Percentiles rank a stretch among this genome's conserved stretches.
phyloP scores from a whole-genome alignment of 2,329 filamentous ascomycete genomes.

The Aspergillus aculeatinus region DNA sequence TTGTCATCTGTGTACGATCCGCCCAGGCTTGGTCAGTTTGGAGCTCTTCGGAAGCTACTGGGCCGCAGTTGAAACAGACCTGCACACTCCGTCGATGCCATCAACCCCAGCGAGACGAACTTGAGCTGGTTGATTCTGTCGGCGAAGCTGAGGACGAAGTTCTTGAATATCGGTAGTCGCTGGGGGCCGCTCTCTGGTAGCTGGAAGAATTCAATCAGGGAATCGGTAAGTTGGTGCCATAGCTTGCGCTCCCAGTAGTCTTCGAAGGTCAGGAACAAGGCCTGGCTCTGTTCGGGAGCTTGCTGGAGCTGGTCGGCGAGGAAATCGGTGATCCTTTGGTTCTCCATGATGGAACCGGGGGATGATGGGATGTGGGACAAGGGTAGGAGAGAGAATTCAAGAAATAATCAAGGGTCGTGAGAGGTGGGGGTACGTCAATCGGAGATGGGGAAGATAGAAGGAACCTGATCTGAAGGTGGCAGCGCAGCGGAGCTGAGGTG shows the following conservation, averaged over 20 bases:
- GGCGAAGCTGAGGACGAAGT: slow-evolving; percentile 92
- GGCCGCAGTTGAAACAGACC: slow-evolving; percentile 18
- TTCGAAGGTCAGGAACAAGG: slow-evolving; percentile 87
- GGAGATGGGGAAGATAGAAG: slow-evolving; percentile 5
- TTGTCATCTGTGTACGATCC: slow-evolving; percentile 65
- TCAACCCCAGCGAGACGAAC: slow-evolving; percentile 85
- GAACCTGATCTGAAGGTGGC: slow-evolving; percentile 11
- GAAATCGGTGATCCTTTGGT: slow-evolving; percentile 87
- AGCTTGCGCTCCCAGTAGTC: slow-evolving; percentile 97
- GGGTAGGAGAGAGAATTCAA: slow-evolving; percentile 9
- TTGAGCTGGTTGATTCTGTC: slow-evolving; percentile 99
- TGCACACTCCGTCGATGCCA: slow-evolving; percentile 76
- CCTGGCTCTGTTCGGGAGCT: slow-evolving; percentile 83
- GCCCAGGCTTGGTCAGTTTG: not conserved
- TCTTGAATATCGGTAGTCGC: slow-evolving; percentile 86
- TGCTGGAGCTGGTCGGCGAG: slow-evolving; percentile 85
- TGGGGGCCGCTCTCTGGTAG: slow-evolving; percentile 76
- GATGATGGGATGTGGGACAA: not conserved
- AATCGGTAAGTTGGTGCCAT: slow-evolving; percentile 97
- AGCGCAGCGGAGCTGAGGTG: slow-evolving; percentile 13
- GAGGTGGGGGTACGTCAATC: slow-evolving; percentile 15
- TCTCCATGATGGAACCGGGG: slow-evolving; percentile 62
- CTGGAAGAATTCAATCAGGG: slow-evolving; percentile 84
- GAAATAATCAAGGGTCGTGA: slow-evolving; percentile 11
- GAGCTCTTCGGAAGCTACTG: not conserved